phyloP scores from a whole-genome alignment of 1,284 basidiomycete genomes.

The Microbotryomycetes sp. region DNA sequence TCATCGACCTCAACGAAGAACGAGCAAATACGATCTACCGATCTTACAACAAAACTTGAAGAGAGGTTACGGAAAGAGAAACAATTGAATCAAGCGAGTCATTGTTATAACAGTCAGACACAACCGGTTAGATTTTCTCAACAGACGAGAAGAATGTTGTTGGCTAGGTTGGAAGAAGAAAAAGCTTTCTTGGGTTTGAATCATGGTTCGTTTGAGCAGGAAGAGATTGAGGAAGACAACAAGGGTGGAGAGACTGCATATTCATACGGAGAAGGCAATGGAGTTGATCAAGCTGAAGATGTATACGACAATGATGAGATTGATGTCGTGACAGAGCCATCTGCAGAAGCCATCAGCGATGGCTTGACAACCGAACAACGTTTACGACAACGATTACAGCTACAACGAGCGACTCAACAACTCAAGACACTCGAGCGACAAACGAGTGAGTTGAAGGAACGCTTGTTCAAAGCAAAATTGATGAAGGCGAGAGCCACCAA shows the following conservation, averaged over 20 bases:
- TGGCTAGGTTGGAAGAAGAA: constrained; percentile 29
- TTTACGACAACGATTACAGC: constrained; percentile 3
- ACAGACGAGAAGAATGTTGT: constrained; percentile 12
- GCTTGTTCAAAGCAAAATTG: constrained; percentile 3
- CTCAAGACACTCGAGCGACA: constrained; percentile 5
- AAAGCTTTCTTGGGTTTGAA: not conserved
- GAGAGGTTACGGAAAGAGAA: not conserved
- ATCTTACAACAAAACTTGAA: not conserved
- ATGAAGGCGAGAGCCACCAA: not conserved
- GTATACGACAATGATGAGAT: not conserved
- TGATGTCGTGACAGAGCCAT: too few relatives aligned
- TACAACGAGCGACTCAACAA: too few relatives aligned
- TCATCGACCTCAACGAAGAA: not conserved
- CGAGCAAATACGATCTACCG: not conserved
- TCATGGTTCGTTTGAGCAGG: not conserved
- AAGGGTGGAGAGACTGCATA: not conserved
- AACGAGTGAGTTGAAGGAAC: constrained; percentile 19
- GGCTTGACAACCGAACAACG: constrained; percentile 13
- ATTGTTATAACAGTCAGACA: not conserved
- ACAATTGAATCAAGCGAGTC: not conserved
- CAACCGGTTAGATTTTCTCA: constrained; percentile 9
- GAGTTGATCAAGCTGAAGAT: not conserved
- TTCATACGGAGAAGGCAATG: not conserved
- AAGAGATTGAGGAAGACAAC: not conserved
- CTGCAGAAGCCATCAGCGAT: constrained; percentile 6